Evolutionary conservation across 352 stramenopile species (phyloP), one percentile per base, ranked within the genome.

Genomic region (Peronospora destructor): DNA sequence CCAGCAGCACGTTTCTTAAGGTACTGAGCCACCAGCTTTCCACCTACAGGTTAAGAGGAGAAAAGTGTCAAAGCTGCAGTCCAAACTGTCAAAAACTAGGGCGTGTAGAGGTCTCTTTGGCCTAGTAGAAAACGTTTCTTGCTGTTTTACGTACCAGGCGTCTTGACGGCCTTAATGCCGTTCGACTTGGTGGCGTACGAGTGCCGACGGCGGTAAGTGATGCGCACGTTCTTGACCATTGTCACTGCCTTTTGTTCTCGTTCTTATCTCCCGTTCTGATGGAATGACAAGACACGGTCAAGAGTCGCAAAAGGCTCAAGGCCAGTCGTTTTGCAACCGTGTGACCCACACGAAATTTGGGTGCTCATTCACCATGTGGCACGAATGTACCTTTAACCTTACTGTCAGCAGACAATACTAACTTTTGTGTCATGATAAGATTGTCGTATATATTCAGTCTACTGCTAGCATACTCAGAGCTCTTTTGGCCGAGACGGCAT

Each of bases 161-260:
- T 99, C 78, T 97, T 97, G 42, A 98, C 88, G 45, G 89, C 77
- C 62, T 87, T 84, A 59, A 97, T 89, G 61, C 77, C 80, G 76
- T 98, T 97, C 23, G 85, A 97, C 66, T 73, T 73, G 66, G 96
- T 99, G 62, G 90, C 89, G 82, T 99, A 99, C 66, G 90, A 96
- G 82, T 99, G 95, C 56, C 95, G 88, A 75, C 91, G 88, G 53
- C 79, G 71, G 74, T 97, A 97, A 40, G 91, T 98, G 65, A 98
- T 94, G 69, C 95, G 86, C 66, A 90, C 82, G 79, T 98, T 95
- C 77, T 92, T 91, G 61, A 91, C 83, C 87, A 95, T 96, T 53
- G 76, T 58, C 21, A 33, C 56, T 60, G 59, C 49, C 39, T 81
- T 66, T 70, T 45, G 64, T 45, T 78, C 76, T 80, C 52, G 56